Conservation (phyloP, 2,329 filamentous ascomycete species). For the Plectosphaerella sp. region DNA sequence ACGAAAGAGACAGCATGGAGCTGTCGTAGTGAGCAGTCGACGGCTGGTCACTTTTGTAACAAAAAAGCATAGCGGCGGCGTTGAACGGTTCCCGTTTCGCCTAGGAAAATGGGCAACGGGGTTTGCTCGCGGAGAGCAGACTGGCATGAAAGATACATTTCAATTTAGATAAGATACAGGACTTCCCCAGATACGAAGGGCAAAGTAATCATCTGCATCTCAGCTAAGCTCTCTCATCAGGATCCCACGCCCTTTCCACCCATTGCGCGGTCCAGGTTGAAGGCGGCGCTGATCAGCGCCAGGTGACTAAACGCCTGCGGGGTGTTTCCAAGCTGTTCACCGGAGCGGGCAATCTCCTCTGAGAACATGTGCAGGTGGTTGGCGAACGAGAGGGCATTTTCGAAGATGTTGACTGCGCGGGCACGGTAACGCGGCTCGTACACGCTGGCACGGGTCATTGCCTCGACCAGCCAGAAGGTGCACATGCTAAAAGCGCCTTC, state of each 20-base stretch:
- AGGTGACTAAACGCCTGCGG: slow-evolving; percentile 77
- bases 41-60: background rate
- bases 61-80: slow-evolving; percentile 13
- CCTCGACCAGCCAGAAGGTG: slow-evolving; percentile 79
- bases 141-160: background rate
- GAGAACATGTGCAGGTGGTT: slow-evolving; percentile 78
- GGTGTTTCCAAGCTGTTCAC: slow-evolving; percentile 75
- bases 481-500: slow-evolving; percentile 80
- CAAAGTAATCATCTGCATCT: no score
- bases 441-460: slow-evolving; percentile 62
- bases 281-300: slow-evolving; percentile 70
- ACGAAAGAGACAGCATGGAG: slow-evolving; percentile 41
- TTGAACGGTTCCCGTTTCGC: background rate
- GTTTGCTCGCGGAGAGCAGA: background rate
- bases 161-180: background rate
- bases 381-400: slow-evolving; percentile 72
- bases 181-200: no score
- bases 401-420: slow-evolving; percentile 64
- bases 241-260: slow-evolving; percentile 14
- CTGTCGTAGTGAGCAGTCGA: slow-evolving; percentile 23
- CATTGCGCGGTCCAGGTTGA: slow-evolving; percentile 61
- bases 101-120: background rate
- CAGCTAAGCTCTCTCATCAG: background rate
- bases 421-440: slow-evolving; percentile 62
- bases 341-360: slow-evolving; percentile 70